Percentiles rank a stretch among this genome's conserved stretches.
Evolutionary conservation across 2,329 filamentous ascomycete genomes (phyloP).

Genomic region (Fonsecaea multimorphosa): DNA sequence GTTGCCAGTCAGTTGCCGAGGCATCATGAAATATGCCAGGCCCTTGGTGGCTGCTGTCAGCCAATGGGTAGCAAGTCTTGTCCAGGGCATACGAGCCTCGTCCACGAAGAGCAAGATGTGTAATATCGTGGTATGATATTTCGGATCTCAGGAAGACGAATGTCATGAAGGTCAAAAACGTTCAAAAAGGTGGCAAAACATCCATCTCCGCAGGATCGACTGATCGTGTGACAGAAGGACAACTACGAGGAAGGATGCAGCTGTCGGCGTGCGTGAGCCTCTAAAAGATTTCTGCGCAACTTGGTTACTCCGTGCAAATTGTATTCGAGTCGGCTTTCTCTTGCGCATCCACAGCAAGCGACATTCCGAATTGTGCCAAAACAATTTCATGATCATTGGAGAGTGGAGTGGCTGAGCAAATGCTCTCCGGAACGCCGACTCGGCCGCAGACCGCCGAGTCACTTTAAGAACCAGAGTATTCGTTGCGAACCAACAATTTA

Average conservation of each 20-base stretch:
- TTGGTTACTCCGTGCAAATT: not conserved
- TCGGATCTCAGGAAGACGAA: not conserved
- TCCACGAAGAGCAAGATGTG: not conserved
- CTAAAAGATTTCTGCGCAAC: not conserved
- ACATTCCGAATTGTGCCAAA: not conserved
- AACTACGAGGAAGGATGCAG: not conserved
- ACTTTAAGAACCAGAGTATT: not conserved
- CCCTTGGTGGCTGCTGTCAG: not conserved
- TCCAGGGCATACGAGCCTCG: not conserved
- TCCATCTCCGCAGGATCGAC: not conserved
- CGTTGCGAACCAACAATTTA: too few relatives aligned
- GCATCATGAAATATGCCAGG: not conserved
- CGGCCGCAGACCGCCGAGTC: not conserved
- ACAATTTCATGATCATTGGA: not conserved
- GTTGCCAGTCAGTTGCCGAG: conserved; percentile 5
- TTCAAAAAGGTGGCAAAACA: not conserved
- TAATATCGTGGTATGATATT: conserved; percentile 4
- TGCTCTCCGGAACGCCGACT: not conserved
- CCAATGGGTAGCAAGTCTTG: not conserved
- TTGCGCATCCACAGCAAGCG: not conserved
- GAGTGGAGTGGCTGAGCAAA: not conserved
- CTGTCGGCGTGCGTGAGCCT: not conserved
- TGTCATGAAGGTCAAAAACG: not conserved
- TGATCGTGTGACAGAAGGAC: not conserved
- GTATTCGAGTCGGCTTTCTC: not conserved